Percentiles rank a stretch among this genome's conserved stretches.
Conservation (phyloP, 306 rosid species). For the Casuarina cunninghamiana region DNA sequence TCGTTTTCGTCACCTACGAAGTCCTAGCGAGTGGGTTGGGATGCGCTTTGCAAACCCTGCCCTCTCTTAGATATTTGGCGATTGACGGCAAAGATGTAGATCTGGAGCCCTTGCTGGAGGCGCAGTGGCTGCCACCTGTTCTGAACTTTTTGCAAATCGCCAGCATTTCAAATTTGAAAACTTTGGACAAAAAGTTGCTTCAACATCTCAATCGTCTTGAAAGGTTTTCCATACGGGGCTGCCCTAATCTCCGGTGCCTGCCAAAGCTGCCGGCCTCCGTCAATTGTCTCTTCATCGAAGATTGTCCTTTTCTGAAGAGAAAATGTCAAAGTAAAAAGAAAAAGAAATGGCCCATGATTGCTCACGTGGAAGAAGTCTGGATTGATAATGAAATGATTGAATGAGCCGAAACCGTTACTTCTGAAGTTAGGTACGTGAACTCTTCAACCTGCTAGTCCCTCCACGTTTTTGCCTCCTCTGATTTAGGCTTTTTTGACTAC, state of each 20-base stretch:
- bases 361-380: slow-evolving; percentile 3
- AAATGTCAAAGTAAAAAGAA: too few relatives aligned
- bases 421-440: background rate
- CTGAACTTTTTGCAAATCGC: too few relatives aligned
- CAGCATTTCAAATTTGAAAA: too few relatives aligned
- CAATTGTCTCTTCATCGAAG: fast-evolving
- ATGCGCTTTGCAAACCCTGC: slow-evolving; percentile 7
- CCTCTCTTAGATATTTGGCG: fast-evolving
- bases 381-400: background rate
- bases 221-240: background rate
- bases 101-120: background rate
- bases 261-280: too few relatives aligned
- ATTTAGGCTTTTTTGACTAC: background rate
- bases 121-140: too few relatives aligned
- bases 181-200: background rate
- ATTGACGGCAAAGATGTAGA: background rate
- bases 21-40: background rate
- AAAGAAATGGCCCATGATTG: slow-evolving; percentile 16
- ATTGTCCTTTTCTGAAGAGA: too few relatives aligned
- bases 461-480: background rate
- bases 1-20: background rate
- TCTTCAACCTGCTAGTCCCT: background rate
- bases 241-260: too few relatives aligned
- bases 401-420: background rate
- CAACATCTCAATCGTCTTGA: background rate